Evolutionary conservation across 164 flowering plant genomes (phyloP).

Genomic region (Kalanchoe fedtschenkoi): DNA sequence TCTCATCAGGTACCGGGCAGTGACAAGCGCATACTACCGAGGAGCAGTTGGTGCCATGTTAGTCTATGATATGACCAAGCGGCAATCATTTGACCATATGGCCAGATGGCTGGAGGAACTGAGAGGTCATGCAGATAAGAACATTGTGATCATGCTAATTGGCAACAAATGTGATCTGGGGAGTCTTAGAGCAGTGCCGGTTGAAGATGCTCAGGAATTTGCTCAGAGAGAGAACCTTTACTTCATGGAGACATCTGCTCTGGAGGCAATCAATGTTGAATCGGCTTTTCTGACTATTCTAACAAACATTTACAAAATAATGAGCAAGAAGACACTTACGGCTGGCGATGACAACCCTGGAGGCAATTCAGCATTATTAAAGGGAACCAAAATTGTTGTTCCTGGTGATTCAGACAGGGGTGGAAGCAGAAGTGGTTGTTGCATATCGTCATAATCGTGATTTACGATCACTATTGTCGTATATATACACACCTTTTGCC

Average conservation of each 20-base stretch:
- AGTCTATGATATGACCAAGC: constrained; percentile 75
- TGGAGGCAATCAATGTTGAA: constrained; percentile 66
- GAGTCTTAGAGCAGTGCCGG: constrained; percentile 55
- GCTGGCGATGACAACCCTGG: constrained; percentile 32
- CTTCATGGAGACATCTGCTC: constrained; percentile 79
- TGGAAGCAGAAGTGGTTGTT: neutral
- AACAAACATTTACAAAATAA: constrained; percentile 67
- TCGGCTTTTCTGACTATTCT: constrained; percentile 56
- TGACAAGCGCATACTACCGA: constrained; percentile 84
- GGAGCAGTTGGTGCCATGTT: constrained; percentile 91
- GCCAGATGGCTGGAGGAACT: constrained; percentile 85
- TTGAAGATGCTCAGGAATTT: constrained; percentile 79
- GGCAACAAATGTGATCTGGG: constrained; percentile 75
- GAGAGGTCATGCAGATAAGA: constrained; percentile 81
- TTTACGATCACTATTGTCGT: neutral
- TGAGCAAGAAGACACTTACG: constrained; percentile 55
- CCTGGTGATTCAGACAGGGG: constrained; percentile 2
- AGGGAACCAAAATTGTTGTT: neutral
- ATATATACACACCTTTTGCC: neutral
- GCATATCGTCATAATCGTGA: neutral
- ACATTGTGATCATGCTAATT: constrained; percentile 68
- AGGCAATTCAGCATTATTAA: neutral
- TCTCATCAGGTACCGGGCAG: constrained; percentile 61
- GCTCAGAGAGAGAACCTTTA: constrained; percentile 72
- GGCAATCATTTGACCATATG: constrained; percentile 76